Percentiles rank a stretch among this genome's conserved stretches.
Evolutionary conservation across 2,329 filamentous ascomycete genomes (phyloP).

Genomic region (Fusarium graminum): DNA sequence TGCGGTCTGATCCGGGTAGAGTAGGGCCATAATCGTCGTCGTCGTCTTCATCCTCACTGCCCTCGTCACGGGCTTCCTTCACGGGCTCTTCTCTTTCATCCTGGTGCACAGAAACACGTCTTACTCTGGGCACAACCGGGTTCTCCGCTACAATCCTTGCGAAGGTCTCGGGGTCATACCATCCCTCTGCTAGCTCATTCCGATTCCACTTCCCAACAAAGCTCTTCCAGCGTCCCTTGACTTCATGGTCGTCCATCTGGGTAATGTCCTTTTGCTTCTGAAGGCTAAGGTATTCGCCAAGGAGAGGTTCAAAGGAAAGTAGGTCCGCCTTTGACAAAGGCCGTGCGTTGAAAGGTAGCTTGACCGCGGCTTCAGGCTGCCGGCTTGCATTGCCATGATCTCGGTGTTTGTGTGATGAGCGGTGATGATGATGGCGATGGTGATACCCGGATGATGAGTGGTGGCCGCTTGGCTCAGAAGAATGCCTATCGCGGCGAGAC

Average conservation of each 20-base stretch:
- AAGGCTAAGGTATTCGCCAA: constrained; percentile 87
- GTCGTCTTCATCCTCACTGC: constrained; percentile 57
- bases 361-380: constrained; percentile 20
- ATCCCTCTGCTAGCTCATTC: constrained; percentile 86
- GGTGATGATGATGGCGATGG: constrained; percentile 28
- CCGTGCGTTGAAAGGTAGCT: constrained; percentile 75
- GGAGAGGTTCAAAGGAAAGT: constrained; percentile 75
- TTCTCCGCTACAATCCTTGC: constrained; percentile 52
- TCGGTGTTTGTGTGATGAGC: constrained; percentile 45
- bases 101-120: constrained; percentile 22
- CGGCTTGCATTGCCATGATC: constrained; percentile 38
- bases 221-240: constrained; percentile 90
- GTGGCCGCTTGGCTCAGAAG: constrained; percentile 33
- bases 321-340: constrained; percentile 77
- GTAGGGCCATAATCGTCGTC: constrained; percentile 69
- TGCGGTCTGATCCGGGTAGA: constrained; percentile 45
- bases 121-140: constrained; percentile 16
- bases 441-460: constrained; percentile 35
- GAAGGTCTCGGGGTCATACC: constrained; percentile 88
- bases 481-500: constrained; percentile 32
- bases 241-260: constrained; percentile 79
- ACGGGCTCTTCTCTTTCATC: constrained; percentile 59
- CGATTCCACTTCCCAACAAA: constrained; percentile 94
- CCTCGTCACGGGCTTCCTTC: constrained; percentile 56
- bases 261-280: constrained; percentile 83